Evolutionary conservation across 768 basidiomycete genomes (phyloP).

Genomic region (Dioszegia crocea): DNA sequence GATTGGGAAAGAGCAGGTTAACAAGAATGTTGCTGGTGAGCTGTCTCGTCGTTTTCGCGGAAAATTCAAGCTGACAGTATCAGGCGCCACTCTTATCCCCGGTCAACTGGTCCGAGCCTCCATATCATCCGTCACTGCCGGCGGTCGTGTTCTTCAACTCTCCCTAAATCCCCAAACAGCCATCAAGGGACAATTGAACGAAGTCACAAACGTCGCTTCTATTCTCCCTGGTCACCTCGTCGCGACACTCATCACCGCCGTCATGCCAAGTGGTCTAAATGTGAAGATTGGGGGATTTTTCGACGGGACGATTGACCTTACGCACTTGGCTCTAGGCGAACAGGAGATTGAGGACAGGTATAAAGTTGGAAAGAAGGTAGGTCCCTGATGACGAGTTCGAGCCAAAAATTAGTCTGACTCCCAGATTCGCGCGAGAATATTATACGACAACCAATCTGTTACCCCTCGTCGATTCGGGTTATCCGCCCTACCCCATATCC

Average conservation of each 20-base stretch:
- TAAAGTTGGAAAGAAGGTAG: conserved; percentile 52
- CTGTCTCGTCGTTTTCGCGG: background rate
- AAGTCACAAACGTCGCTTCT: conserved; percentile 71
- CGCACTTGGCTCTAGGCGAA: conserved; percentile 60
- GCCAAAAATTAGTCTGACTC: conserved; percentile 51
- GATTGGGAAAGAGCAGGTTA: conserved; percentile 69
- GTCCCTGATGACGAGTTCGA: conserved; percentile 35
- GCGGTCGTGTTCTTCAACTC: conserved; percentile 74
- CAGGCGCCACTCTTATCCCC: conserved; percentile 54
- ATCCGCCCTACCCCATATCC: conserved; percentile 66
- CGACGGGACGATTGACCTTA: conserved; percentile 78
- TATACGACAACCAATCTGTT: conserved; percentile 68
- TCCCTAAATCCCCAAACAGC: conserved; percentile 53
- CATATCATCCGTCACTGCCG: conserved; percentile 66
- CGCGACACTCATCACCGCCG: conserved; percentile 72
- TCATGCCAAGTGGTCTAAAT: conserved; percentile 69
- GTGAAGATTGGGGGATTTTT: conserved; percentile 88
- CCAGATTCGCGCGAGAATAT: conserved; percentile 73
- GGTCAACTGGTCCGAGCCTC: conserved; percentile 67
- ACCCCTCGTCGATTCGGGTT: conserved; percentile 81
- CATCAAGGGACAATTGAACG: conserved; percentile 58
- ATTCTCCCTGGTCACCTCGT: conserved; percentile 82
- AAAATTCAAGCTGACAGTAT: conserved; percentile 10
- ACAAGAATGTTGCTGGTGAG: conserved; percentile 48
- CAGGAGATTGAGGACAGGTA: conserved; percentile 50